Base-by-base conservation (phyloP, 495 filamentous ascomycete species). In the Filosporella fistucella region DNA sequence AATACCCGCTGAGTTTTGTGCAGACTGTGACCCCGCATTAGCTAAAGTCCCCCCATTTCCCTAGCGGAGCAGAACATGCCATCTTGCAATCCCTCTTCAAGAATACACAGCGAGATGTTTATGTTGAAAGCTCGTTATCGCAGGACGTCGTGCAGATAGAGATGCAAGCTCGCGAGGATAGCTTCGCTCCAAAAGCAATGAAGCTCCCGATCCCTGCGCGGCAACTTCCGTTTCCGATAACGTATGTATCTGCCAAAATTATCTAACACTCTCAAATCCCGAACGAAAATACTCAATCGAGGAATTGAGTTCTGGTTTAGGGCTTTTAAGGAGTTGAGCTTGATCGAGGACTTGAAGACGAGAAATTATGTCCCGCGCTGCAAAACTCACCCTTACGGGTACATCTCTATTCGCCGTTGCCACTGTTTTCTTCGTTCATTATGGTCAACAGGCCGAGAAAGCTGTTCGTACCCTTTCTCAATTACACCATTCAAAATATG, bases 1-100 rank as follows among this genome's bases (percentile, higher is more conserved):
- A 65, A 98, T 98, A 65, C 93, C 93, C 59, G 86, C 83, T 58
- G 91, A 96, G 75, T 96, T 96, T 77, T 97, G 94, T 58, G 91
- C 94, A 60, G 93, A 93, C 93, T 97, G 52, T 21, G 17, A 6
- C 23, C 22, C 18, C n/a, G n/a, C 20, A 49, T 55, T 52, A 59
- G 57, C 46, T 5, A 38, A 21, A 38, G 10, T 20, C 35, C 17
- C n/a, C 23, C 35, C 25, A 21, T 17, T 14, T n/a, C 7, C 17
- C 8, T 18, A n/a, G 26, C 10, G 13, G 17, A 29, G 30, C 6
- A 30, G 10, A 3, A 16, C 45, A 26, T 45, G 56, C 57, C 57
- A 59, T 59, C 49, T 56, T 56, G 49, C 38, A 50, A 48, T 25
- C 45, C 29, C 49, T 34, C 34, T 51, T 18, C 9, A 14, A 38